Conservation (phyloP, 345 rosid genomes). For the Ceriops zippeliana region DNA sequence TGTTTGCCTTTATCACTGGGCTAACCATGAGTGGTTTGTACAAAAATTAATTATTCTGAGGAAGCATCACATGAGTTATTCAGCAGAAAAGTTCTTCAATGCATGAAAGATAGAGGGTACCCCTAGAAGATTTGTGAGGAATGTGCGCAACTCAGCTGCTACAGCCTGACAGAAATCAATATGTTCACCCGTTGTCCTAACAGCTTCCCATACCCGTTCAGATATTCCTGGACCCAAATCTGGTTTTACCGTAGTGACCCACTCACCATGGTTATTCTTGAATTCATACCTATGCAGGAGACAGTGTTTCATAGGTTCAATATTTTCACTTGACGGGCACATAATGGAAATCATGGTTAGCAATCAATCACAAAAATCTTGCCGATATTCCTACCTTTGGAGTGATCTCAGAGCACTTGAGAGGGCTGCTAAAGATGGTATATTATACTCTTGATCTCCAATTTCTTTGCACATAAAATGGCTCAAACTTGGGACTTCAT, state of each 20-base stretch:
- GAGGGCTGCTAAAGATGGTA: slow-evolving; percentile 73
- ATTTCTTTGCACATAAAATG: slow-evolving; percentile 48
- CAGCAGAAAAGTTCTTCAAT: neutral
- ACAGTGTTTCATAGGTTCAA: neutral
- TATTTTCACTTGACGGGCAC: neutral
- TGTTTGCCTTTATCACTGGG: no score
- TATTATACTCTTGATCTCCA: slow-evolving; percentile 33
- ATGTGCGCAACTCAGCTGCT: slow-evolving; percentile 46
- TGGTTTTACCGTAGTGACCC: slow-evolving; percentile 66
- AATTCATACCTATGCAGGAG: slow-evolving; percentile 57
- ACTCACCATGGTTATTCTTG: slow-evolving; percentile 74
- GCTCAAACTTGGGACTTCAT: slow-evolving; percentile 60
- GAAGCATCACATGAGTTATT: neutral
- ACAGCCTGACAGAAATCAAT: slow-evolving; percentile 42
- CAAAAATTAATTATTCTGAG: no score
- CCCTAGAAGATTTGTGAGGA: slow-evolving; percentile 65
- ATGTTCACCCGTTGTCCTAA: slow-evolving; percentile 43
- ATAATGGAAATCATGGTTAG: neutral
- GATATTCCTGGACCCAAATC: slow-evolving; percentile 67
- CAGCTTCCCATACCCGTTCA: slow-evolving; percentile 61
- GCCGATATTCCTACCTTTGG: slow-evolving; percentile 44
- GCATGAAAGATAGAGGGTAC: slow-evolving; percentile 35
- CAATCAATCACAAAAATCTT: neutral
- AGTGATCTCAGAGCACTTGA: slow-evolving; percentile 68
- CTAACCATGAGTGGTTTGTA: no score